Conservation (phyloP, 1,139 yeast genomes). For the Kodamaea alishanica region DNA sequence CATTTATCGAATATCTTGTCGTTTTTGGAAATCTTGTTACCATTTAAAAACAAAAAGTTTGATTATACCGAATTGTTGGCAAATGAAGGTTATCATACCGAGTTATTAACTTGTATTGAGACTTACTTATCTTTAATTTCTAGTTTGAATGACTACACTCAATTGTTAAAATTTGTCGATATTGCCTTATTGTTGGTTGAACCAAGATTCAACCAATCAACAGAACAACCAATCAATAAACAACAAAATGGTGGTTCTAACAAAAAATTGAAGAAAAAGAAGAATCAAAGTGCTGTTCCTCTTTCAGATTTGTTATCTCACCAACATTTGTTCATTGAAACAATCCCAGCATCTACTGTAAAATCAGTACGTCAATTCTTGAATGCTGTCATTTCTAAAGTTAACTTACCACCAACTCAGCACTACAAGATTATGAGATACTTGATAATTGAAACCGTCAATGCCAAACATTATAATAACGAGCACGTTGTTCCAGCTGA, state of each 20-base stretch:
- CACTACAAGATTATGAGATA: constrained; percentile 60
- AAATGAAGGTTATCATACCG: constrained; percentile 30
- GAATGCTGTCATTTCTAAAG: constrained; percentile 43
- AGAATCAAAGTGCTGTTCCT: constrained; percentile 42
- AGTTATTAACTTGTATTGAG: constrained; percentile 28
- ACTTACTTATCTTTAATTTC: constrained; percentile 30
- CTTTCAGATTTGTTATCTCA: constrained; percentile 72
- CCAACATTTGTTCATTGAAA: constrained; percentile 50
- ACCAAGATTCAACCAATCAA: constrained; percentile 27
- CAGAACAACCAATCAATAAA: constrained; percentile 7
- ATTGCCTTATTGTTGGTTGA: constrained; percentile 43
- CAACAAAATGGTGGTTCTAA: constrained; percentile 3
- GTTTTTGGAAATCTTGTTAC: constrained; percentile 52
- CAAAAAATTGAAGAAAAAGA: constrained; percentile 33
- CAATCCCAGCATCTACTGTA: constrained; percentile 38
- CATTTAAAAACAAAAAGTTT: constrained; percentile 41
- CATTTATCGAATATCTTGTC: constrained; percentile 48
- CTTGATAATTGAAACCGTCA: constrained; percentile 47
- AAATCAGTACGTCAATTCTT: constrained; percentile 47
- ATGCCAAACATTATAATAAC: constrained; percentile 23
- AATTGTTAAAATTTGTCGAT: constrained; percentile 43
- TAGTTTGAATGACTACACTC: constrained; percentile 36
- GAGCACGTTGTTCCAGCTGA: constrained; percentile 28
- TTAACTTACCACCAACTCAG: constrained; percentile 58
- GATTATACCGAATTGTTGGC: constrained; percentile 28